These are phyloP conservation scores for Phragmites australis DNA, from an alignment of 176 grass and related monocot genomes.

Conservation along the genomic window DNA sequence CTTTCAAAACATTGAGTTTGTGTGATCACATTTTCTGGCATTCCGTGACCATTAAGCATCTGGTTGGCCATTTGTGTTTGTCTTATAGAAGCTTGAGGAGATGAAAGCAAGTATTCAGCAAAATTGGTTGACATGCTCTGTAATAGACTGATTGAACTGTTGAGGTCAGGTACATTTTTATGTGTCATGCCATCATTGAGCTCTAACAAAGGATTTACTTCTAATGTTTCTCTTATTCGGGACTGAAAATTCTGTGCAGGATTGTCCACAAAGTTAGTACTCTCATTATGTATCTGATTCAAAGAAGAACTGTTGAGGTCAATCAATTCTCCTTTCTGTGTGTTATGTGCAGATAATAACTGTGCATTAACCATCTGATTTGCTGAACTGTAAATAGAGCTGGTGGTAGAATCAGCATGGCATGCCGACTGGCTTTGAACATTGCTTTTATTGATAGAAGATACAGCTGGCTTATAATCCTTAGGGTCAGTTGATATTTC, in stretches of 20 bases:
- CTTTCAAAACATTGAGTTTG: conserved; percentile 39
- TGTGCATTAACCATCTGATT: conserved; percentile 17
- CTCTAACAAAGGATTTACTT: conserved; percentile 31
- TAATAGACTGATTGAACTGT: conserved; percentile 21
- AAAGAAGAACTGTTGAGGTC: conserved; percentile 56
- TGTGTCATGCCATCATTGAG: conserved; percentile 1
- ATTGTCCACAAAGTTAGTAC: conserved; percentile 24
- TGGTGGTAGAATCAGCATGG: conserved; percentile 4
- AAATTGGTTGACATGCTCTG: conserved; percentile 37
- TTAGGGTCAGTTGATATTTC: conserved; percentile 25
- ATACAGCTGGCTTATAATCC: conserved; percentile 2
- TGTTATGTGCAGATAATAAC: conserved; percentile 20
- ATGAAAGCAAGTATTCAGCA: conserved; percentile 31
- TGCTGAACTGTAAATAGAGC: conserved; percentile 7
- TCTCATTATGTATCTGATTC: conserved; percentile 27
- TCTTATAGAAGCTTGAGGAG: conserved; percentile 31
- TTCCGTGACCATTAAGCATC: conserved; percentile 29
- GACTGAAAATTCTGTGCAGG: conserved; percentile 14
- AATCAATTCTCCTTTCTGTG: conserved; percentile 38
- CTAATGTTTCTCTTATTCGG: conserved; percentile 26
- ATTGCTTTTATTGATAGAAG: conserved; percentile 33
- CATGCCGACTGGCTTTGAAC: conserved; percentile 22
- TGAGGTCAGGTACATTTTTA: conserved; percentile 37
- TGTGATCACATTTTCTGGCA: conserved; percentile 35
- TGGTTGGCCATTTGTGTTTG: conserved; percentile 25